These are phyloP conservation scores for Pistacia integerrima DNA, from an alignment of 345 rosid genomes.

Conservation along the genomic window DNA sequence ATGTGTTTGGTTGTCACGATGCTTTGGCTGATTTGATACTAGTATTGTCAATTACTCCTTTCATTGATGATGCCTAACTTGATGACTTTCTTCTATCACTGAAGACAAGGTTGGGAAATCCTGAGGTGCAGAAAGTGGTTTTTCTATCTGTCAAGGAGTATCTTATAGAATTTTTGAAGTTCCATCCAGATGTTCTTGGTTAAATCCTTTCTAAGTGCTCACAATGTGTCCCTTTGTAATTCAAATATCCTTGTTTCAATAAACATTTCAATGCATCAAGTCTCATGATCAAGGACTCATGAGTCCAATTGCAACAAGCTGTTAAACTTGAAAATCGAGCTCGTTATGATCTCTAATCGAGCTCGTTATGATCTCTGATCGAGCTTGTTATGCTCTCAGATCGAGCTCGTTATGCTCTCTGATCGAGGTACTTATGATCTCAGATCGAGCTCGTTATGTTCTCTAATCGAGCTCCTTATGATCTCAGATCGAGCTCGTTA, in stretches of 20 bases:
- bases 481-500: no score
- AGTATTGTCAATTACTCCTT: slow-evolving; percentile 6
- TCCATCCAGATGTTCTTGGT: slow-evolving; percentile 96
- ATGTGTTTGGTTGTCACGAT: neutral
- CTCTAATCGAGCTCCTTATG: no score
- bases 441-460: no score
- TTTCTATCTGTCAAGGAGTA: slow-evolving; percentile 95
- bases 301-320: neutral
- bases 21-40: neutral
- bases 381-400: no score
- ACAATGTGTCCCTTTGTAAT: slow-evolving; percentile 59
- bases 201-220: slow-evolving; percentile 83
- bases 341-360: no score
- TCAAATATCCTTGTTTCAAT: neutral
- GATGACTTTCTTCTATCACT: slow-evolving; percentile 19
- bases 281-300: neutral
- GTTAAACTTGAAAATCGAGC: neutral
- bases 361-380: no score
- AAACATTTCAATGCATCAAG: neutral
- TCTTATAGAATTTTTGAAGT: slow-evolving; percentile 83
- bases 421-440: no score
- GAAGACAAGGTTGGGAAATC: slow-evolving; percentile 98
- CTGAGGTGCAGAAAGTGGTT: slow-evolving; percentile 91
- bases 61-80: slow-evolving; percentile 13
- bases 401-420: no score